Conservation (phyloP, 306 rosid genomes). For the Potentilla sterilis region DNA sequence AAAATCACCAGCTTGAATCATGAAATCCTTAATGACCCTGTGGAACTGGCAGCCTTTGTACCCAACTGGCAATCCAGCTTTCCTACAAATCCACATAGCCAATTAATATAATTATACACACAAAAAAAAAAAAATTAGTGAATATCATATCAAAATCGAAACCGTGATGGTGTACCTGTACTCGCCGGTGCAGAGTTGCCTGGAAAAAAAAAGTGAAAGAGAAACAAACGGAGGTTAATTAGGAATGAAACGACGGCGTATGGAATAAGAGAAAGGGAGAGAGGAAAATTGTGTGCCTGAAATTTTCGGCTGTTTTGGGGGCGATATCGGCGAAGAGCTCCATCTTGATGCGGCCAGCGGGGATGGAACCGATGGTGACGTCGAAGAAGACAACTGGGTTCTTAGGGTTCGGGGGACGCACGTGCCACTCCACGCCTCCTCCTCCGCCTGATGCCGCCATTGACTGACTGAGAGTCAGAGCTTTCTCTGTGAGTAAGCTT, state of each 20-base stretch:
- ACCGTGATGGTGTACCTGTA: conserved; percentile 46
- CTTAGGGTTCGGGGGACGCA: conserved; percentile 94
- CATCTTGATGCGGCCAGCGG: conserved; percentile 98
- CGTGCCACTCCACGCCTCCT: conserved; percentile 88
- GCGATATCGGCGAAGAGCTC: conserved; percentile 96
- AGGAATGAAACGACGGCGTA: conserved; percentile 9
- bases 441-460: conserved; percentile 55
- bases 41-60: conserved; percentile 95
- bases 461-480: not conserved
- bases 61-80: conserved; percentile 92
- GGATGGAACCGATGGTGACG: conserved; percentile 91
- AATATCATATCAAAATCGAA: not conserved
- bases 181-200: conserved; percentile 99
- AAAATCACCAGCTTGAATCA: conserved; percentile 97
- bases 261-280: not conserved
- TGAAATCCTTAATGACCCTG: conserved; percentile 95
- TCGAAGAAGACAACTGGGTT: conserved; percentile 97
- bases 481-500: not conserved
- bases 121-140: not conserved
- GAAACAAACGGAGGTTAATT: not conserved
- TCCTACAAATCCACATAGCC: conserved; percentile 41
- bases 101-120: not conserved
- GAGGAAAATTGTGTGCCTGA: conserved; percentile 40
- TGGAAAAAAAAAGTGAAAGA: conserved; percentile 35
- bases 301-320: conserved; percentile 89